Percentiles rank a stretch among this genome's conserved stretches.
These are phyloP conservation scores for Vigna radiata DNA, from an alignment of 306 rosid genomes.

Conservation along the genomic window DNA sequence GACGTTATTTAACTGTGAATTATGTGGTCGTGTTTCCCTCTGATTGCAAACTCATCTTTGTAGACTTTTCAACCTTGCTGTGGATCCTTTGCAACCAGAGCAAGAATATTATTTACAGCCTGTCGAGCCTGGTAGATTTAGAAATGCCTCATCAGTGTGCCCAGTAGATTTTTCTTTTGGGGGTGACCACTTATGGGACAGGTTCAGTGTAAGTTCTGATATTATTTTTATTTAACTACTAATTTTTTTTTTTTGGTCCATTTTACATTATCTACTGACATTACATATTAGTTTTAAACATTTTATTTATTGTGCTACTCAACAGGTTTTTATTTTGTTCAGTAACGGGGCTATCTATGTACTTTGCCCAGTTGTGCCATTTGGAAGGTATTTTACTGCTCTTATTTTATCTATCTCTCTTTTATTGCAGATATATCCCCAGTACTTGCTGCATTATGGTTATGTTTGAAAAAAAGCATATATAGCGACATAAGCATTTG, in stretches of 20 bases:
- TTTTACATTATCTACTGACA: constrained; percentile 30
- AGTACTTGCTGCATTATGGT: constrained; percentile 24
- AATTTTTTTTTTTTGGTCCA: constrained; percentile 9
- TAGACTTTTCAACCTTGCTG: constrained; percentile 88
- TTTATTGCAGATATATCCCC: background rate
- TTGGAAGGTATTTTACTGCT: constrained; percentile 79
- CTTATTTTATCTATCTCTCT: background rate
- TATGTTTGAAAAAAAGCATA: background rate
- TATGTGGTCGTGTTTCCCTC: constrained; percentile 26
- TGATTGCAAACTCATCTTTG: constrained; percentile 45
- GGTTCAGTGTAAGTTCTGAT: constrained; percentile 76
- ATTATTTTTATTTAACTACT: constrained; percentile 39
- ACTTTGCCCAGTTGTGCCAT: constrained; percentile 92
- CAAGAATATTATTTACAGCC: constrained; percentile 97
- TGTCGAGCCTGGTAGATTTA: constrained; percentile 72
- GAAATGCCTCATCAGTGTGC: constrained; percentile 85
- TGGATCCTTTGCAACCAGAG: constrained; percentile 84
- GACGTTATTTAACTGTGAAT: constrained; percentile 13
- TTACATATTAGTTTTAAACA: constrained; percentile 19
- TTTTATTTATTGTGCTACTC: constrained; percentile 32
- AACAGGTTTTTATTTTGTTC: constrained; percentile 89
- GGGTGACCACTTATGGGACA: constrained; percentile 95
- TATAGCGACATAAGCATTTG: background rate
- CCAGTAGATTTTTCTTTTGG: constrained; percentile 96
- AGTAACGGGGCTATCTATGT: constrained; percentile 81